A percentile compares a stretch with the other conserved stretches of the same genome.
Conservation (phyloP, 768 basidiomycete genomes). For the Lepiota venenata region DNA sequence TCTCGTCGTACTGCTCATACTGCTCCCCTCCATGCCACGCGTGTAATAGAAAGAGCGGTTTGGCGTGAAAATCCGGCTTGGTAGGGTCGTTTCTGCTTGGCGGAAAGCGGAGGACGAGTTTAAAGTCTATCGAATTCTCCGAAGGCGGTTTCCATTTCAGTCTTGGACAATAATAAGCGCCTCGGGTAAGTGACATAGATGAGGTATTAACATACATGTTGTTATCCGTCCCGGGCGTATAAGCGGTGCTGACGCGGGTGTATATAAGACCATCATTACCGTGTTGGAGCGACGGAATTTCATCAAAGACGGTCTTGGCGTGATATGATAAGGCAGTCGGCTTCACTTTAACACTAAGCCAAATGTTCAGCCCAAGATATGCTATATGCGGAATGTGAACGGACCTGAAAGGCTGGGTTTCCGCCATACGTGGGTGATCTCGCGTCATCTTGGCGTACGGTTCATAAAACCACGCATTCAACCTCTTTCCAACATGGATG, state of each 20-base stretch:
- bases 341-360: conserved; percentile 78
- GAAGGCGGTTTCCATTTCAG: conserved; percentile 99
- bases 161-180: conserved; percentile 36
- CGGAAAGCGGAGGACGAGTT: conserved; percentile 92
- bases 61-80: conserved; percentile 77
- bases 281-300: conserved; percentile 85
- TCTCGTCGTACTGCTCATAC: conserved; percentile 83
- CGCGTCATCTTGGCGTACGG: conserved; percentile 72
- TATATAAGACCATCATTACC: conserved; percentile 97
- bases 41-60: conserved; percentile 82
- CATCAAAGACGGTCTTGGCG: conserved; percentile 81
- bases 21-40: conserved; percentile 75
- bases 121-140: conserved; percentile 98
- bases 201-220: conserved; percentile 66
- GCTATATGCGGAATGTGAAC: conserved; percentile 23
- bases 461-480: conserved; percentile 78
- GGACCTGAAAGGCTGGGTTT: conserved; percentile 78
- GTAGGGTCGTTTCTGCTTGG: conserved; percentile 46
- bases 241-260: conserved; percentile 83
- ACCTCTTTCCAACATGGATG: conserved; percentile 43
- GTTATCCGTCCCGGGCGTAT: conserved; percentile 79
- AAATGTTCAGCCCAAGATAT: conserved; percentile 12
- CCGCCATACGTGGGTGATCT: conserved; percentile 65
- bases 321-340: conserved; percentile 84
- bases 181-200: background rate